Percentiles rank a stretch among this genome's conserved stretches.
Conservation (phyloP, 306 rosid species). For the Potentilla sterilis region DNA sequence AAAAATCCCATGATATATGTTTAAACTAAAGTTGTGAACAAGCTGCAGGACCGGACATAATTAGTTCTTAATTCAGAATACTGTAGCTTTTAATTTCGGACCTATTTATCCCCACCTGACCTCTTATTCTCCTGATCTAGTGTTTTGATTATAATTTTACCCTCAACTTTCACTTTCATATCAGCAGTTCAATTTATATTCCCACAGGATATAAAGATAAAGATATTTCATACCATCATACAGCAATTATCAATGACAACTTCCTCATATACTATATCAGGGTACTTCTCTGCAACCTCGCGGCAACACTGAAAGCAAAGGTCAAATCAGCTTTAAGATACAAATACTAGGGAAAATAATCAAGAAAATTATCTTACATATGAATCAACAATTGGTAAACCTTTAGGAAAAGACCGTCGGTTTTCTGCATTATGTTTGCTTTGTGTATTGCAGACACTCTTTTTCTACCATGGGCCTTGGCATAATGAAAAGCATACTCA, state of each 20-base stretch:
- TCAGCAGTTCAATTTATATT: not conserved
- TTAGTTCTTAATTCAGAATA: not conserved
- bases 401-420: slow-evolving; percentile 91
- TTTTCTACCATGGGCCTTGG: slow-evolving; percentile 87
- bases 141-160: not conserved
- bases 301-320: slow-evolving; percentile 79
- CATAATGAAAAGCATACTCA: slow-evolving; percentile 98
- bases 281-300: slow-evolving; percentile 96
- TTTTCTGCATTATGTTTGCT: slow-evolving; percentile 99
- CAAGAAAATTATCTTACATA: not conserved
- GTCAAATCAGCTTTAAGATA: slow-evolving; percentile 19
- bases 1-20: not conserved
- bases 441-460: slow-evolving; percentile 99
- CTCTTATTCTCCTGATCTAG: not conserved
- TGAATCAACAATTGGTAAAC: slow-evolving; percentile 24
- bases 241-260: slow-evolving; percentile 98
- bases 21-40: not conserved
- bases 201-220: not conserved
- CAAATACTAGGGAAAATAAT: slow-evolving; percentile 9
- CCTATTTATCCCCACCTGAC: not conserved
- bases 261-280: slow-evolving; percentile 91
- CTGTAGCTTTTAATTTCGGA: slow-evolving; percentile 4
- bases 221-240: slow-evolving; percentile 71
- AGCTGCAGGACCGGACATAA: not conserved
- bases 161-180: not conserved